Evolutionary conservation across 345 rosid species (phyloP), one percentile per base, ranked within the genome.

Genomic region (Litchi chinensis): DNA sequence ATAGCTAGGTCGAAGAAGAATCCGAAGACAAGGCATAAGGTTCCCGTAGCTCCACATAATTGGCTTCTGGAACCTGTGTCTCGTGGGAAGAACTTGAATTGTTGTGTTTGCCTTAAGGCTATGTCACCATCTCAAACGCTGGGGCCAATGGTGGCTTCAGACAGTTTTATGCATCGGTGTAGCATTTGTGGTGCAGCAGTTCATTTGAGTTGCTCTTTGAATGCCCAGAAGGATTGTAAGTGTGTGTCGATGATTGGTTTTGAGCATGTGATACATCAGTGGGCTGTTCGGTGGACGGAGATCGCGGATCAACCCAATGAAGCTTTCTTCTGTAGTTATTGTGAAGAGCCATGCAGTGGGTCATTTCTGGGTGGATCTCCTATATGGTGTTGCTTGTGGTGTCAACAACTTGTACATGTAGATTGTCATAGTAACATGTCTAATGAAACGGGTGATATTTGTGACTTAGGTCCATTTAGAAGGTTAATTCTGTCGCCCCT

Each of bases 371-470:
- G 98, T 41, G 99, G 98, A 65, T 94, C 97, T 22, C 99, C 99
- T 48, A 90, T 93, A 78, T 96, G 98, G 99, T 91, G 97, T 84
- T 96, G 99, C 90, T 89, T 91, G 86, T 96, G 99, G 99, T 96
- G 99, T 84, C 99, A 96, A 79, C 93, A 92, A 54, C 93, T 96
- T 78, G 90, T 96, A 43, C 99, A 96, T 79, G 97, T 96, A 19
- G 99, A 96, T 85, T 96, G 99, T 79, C 97, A 91, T 74, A 79
- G 83, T 82, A 91, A 80, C 70, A 87, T 96, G 94, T 90, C 88
- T 21, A 90, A 76, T 81, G 97, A 96, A 86, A 90, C 87, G 12
- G 97, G 98, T 71, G 93, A 93, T 82, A 73, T 86, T 71, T 96
- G 99, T 87, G 99, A 94, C 85, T 84, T 96, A 81, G 98, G 97